Conservation (phyloP, 352 stramenopile genomes). For the Peronospora destructor region DNA sequence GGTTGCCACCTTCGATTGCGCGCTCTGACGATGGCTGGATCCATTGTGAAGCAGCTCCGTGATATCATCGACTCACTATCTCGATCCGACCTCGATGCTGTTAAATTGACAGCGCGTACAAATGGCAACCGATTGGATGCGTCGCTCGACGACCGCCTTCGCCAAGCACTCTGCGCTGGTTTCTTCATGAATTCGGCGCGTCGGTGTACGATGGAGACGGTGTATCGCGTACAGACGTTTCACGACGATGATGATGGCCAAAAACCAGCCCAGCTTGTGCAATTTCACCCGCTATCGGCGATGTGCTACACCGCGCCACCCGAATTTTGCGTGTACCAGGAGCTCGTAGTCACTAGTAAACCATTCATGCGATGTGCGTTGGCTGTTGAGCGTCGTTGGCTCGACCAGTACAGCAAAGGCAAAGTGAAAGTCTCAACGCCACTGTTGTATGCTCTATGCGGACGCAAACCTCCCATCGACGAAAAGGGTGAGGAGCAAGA, state of each 20-base stretch:
- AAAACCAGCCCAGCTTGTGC: slow-evolving; percentile 40
- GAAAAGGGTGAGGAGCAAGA: neutral
- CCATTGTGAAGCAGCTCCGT: slow-evolving; percentile 52
- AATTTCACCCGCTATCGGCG: slow-evolving; percentile 61
- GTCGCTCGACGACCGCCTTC: slow-evolving; percentile 32
- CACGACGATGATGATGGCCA: slow-evolving; percentile 13
- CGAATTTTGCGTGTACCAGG: slow-evolving; percentile 57
- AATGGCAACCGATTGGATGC: slow-evolving; percentile 3
- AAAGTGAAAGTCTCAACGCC: slow-evolving; percentile 25
- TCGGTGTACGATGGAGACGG: slow-evolving; percentile 50
- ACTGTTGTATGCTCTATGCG: slow-evolving; percentile 50
- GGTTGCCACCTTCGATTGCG: slow-evolving; percentile 39
- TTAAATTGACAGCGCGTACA: slow-evolving; percentile 3
- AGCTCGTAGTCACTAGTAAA: slow-evolving; percentile 67
- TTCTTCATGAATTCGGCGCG: slow-evolving; percentile 63
- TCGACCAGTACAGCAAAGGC: slow-evolving; percentile 34
- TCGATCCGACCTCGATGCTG: slow-evolving; percentile 24
- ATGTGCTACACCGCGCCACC: slow-evolving; percentile 43
- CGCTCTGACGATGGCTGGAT: slow-evolving; percentile 44
- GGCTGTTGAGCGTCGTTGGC: slow-evolving; percentile 44
- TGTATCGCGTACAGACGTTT: slow-evolving; percentile 41
- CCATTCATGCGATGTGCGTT: slow-evolving; percentile 60
- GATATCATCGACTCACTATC: slow-evolving; percentile 41
- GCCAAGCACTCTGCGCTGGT: slow-evolving; percentile 45
- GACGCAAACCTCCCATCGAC: slow-evolving; percentile 17